Conservation (phyloP, 2,329 filamentous ascomycete species). For the Colletotrichum sojae region DNA sequence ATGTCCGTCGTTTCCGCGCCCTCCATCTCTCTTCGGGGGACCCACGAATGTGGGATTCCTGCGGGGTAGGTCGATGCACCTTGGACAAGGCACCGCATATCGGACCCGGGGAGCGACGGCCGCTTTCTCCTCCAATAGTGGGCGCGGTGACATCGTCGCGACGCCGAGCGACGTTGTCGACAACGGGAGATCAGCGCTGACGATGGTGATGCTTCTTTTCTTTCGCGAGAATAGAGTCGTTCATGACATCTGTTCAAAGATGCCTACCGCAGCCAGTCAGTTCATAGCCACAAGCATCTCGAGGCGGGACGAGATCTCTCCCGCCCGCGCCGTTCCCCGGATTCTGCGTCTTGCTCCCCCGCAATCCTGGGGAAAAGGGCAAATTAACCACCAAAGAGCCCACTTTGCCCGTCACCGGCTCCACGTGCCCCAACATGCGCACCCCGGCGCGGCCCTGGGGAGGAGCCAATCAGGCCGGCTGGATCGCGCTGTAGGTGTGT, state of each 20-base stretch:
- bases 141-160: conserved; percentile 30
- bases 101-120: neutral
- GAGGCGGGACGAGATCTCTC: neutral
- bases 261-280: neutral
- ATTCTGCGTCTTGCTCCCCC: conserved; percentile 26
- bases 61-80: conserved; percentile 28
- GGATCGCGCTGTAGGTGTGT: conserved; percentile 16
- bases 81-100: conserved; percentile 5
- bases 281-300: neutral
- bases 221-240: neutral
- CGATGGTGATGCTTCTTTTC: neutral
- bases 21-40: conserved; percentile 2
- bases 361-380: conserved; percentile 32
- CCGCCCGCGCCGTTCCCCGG: conserved; percentile 22
- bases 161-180: conserved; percentile 8
- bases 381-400: neutral
- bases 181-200: conserved; percentile 24
- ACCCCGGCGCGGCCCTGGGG: neutral
- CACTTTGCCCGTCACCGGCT: conserved; percentile 19
- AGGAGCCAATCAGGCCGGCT: conserved; percentile 18
- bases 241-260: neutral
- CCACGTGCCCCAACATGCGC: conserved; percentile 26
- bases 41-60: conserved; percentile 18
- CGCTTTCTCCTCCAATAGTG: conserved; percentile 37
- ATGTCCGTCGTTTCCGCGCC: conserved; percentile 22